Conservation (phyloP, 345 rosid genomes). For the Salix exigua region DNA sequence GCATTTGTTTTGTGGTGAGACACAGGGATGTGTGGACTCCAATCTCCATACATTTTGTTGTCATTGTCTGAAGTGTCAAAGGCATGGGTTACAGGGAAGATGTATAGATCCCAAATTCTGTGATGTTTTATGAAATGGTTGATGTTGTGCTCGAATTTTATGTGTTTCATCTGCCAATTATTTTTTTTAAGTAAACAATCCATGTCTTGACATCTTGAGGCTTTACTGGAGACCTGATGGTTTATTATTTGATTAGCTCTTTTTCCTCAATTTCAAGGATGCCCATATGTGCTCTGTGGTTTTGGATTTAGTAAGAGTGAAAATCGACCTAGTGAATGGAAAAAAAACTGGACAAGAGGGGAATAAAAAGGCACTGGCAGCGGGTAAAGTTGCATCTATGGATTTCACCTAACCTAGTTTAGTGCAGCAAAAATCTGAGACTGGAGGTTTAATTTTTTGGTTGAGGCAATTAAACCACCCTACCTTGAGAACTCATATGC, state of each 20-base stretch:
- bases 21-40: neutral
- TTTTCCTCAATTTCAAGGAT: neutral
- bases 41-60: neutral
- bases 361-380: neutral
- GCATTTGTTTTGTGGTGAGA: neutral
- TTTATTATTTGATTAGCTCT: neutral
- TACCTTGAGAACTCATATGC: neutral
- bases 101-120: neutral
- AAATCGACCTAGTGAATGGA: neutral
- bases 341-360: neutral
- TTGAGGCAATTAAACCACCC: neutral
- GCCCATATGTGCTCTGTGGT: neutral
- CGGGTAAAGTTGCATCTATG: neutral
- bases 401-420: too few species aligned
- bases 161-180: neutral
- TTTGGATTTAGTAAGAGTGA: neutral
- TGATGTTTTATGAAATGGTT: neutral
- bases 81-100: neutral
- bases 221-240: neutral
- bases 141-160: neutral
- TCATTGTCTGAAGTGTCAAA: neutral
- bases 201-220: neutral
- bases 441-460: neutral
- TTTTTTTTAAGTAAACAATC: neutral
- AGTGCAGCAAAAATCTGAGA: neutral